Base-by-base conservation (phyloP, 441 rosid species). In the Populus hybrid region DNA sequence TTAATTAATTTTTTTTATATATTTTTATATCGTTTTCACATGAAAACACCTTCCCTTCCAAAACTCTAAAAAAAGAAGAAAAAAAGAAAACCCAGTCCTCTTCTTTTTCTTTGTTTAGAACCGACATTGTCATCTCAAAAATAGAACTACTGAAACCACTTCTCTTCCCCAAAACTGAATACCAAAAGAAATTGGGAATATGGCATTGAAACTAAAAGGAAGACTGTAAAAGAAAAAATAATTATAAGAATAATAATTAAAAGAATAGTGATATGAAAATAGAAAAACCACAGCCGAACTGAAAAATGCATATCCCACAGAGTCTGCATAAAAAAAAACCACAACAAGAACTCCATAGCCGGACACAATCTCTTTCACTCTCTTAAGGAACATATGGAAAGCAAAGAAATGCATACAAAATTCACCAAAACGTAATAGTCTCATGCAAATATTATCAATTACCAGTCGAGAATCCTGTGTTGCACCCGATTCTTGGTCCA, bases 381-480 rank as follows among this genome's bases (percentile, higher is more conserved):
- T 28, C 83, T 36, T 1, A n/a, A 56, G 65, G 69, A 59, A 18
- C n/a, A 76, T 67, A 79, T 50, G 36, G 40, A 24, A 45, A 36
- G 8, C 6, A 64, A 28, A 9, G 63, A 42, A 23, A 14, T 10
- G 26, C 3, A 28, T 3, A 2, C 21, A 10, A 16, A 5, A 45
- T 14, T 14, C 56, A 45, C 20, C 56, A 14, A 45, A 12, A 45
- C 18, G 0, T 2, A 14, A 0, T 4, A 45, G 2, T 45, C 56
- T 3, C 56, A 45, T 31, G 20, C 53, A 63, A n/a, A 20, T 1
- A 38, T 24, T 16, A 66, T 78, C 6, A 1, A 42, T 76, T 64
- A 79, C 84, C 72, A 61, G 77, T 36, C 75, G 69, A 72, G 80
- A 76, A 29, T 78, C 38, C 78, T 21, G 11, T 36, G 78, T 42